Conservation (phyloP, 1,284 basidiomycete genomes). For the Dichomitus squalens region DNA sequence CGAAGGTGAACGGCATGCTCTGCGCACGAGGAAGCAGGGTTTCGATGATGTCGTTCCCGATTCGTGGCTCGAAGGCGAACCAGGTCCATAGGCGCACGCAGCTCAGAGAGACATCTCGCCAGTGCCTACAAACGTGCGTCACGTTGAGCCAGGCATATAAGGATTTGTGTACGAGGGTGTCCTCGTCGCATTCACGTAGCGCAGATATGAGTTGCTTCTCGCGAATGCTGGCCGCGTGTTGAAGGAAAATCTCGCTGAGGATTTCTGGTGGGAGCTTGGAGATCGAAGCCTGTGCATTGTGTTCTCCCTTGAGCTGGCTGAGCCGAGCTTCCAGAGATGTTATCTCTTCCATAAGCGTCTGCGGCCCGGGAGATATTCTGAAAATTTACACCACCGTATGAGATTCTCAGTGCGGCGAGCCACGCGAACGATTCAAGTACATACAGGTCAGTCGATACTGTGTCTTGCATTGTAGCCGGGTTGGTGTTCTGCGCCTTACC, state of each 20-base stretch:
- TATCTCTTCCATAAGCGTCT: background rate
- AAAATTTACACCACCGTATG: background rate
- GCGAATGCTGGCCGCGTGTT: background rate
- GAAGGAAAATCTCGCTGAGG: constrained; percentile 3
- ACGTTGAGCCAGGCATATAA: constrained; percentile 11
- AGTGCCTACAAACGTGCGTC: constrained; percentile 10
- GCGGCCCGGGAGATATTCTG: background rate
- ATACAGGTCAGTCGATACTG: too few relatives aligned
- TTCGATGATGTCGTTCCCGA: background rate
- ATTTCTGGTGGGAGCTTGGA: constrained; percentile 7
- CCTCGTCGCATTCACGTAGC: background rate
- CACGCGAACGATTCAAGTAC: too few relatives aligned
- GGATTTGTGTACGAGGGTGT: constrained; percentile 1
- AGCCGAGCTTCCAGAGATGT: background rate
- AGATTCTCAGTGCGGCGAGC: too few relatives aligned
- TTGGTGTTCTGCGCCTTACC: too few relatives aligned
- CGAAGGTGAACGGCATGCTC: constrained; percentile 1
- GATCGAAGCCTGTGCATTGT: background rate
- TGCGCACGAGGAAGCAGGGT: background rate
- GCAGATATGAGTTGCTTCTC: background rate
- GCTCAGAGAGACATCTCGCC: constrained; percentile 5
- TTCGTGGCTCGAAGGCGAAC: constrained; percentile 1
- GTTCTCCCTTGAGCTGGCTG: background rate
- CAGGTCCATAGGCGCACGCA: constrained; percentile 8
- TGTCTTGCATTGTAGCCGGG: too few relatives aligned